Conservation (phyloP, 2,329 filamentous ascomycete species). For the Diplodia corticola region DNA sequence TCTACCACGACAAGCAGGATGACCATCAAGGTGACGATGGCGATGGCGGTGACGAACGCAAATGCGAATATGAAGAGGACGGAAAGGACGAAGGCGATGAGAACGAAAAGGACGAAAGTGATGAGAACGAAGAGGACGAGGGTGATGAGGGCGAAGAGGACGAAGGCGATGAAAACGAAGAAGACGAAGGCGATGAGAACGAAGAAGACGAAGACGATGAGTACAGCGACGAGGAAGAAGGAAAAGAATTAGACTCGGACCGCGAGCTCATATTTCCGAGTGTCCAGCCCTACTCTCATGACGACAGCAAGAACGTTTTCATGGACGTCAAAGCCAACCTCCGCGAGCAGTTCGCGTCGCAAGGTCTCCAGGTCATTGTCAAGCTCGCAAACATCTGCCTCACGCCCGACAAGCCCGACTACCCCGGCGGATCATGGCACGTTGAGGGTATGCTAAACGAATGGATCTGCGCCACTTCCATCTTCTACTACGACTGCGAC, state of each 20-base stretch:
- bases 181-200: neutral
- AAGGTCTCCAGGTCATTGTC: constrained; percentile 60
- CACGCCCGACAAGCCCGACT: constrained; percentile 56
- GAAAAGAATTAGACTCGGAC: neutral
- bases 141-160: neutral
- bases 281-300: neutral
- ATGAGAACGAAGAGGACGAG: neutral
- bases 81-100: neutral
- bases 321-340: constrained; percentile 23
- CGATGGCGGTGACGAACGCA: neutral
- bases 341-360: constrained; percentile 38
- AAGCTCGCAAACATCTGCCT: constrained; percentile 61
- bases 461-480: constrained; percentile 60
- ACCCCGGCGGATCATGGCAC: constrained; percentile 57
- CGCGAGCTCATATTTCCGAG: neutral
- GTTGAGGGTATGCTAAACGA: constrained; percentile 53
- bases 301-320: neutral
- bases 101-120: neutral
- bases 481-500: constrained; percentile 61
- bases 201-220: neutral
- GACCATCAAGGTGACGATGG: neutral
- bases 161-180: neutral
- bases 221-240: neutral
- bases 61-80: too few relatives aligned
- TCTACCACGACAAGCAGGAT: neutral